Evolutionary conservation across 371 early-diverging fungal species (phyloP).

Genomic region (Mortierella polycephala): DNA sequence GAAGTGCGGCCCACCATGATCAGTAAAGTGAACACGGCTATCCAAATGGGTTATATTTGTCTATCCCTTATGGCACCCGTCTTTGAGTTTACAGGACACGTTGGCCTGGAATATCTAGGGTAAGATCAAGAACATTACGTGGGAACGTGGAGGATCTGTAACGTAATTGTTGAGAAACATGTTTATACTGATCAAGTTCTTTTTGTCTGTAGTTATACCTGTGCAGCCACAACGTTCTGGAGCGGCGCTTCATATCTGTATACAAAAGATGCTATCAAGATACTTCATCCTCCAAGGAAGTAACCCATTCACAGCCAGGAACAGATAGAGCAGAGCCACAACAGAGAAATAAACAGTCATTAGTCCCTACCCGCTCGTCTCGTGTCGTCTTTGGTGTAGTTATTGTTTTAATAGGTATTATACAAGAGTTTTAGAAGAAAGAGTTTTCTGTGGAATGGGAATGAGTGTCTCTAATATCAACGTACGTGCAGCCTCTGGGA

Average conservation of each 20-base stretch:
- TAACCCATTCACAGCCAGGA: background rate
- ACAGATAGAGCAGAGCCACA: background rate
- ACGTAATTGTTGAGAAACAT: conserved; percentile 57
- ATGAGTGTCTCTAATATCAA: conserved; percentile 15
- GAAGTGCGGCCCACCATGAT: conserved; percentile 90
- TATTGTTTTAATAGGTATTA: background rate
- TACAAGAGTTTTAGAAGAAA: background rate
- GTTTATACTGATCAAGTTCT: background rate
- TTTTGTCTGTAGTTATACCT: conserved; percentile 61
- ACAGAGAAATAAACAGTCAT: background rate
- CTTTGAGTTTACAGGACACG: conserved; percentile 60
- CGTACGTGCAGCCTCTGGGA: conserved; percentile 23
- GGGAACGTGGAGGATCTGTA: background rate
- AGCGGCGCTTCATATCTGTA: conserved; percentile 83
- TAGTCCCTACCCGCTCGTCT: too few species aligned
- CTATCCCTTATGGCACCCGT: conserved; percentile 77
- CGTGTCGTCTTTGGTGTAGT: too few species aligned
- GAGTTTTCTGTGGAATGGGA: too few species aligned
- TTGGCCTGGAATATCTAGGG: conserved; percentile 55
- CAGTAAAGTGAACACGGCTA: conserved; percentile 93
- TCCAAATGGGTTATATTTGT: conserved; percentile 88
- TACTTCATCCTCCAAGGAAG: conserved; percentile 56
- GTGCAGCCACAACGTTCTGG: conserved; percentile 85
- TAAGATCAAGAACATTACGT: conserved; percentile 34
- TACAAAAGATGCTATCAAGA: conserved; percentile 80